Percentiles rank a stretch among this genome's conserved stretches.
Conservation (phyloP, 116 monocot species). For the Thalassia testudinum region DNA sequence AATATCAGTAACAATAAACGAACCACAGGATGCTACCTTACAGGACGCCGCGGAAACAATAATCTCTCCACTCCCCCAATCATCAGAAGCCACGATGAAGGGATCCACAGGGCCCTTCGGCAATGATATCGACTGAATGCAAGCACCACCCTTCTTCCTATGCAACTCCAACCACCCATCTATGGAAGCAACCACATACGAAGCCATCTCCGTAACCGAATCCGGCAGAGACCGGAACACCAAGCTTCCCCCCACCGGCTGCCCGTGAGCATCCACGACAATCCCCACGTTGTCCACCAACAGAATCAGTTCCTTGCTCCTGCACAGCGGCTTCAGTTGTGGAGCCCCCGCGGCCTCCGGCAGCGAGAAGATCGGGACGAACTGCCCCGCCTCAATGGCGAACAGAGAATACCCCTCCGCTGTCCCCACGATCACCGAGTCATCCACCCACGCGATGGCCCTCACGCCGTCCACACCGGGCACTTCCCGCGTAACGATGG, state of each 20-base stretch:
- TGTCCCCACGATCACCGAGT: constrained; percentile 67
- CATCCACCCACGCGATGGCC: constrained; percentile 64
- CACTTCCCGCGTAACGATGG: constrained; percentile 41
- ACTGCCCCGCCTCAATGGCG: constrained; percentile 28
- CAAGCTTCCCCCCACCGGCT: constrained; percentile 88
- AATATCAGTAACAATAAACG: too few species aligned
- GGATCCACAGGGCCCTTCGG: constrained; percentile 22
- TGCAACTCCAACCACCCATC: constrained; percentile 60
- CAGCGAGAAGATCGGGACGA: constrained; percentile 50
- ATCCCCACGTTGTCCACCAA: constrained; percentile 90
- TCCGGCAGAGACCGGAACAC: constrained; percentile 54
- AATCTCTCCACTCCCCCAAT: constrained; percentile 32
- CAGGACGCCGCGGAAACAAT: constrained; percentile 43
- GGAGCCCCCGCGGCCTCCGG: constrained; percentile 68
- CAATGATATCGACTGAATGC: constrained; percentile 43
- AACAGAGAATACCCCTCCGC: constrained; percentile 40
- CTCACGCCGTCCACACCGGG: constrained; percentile 46
- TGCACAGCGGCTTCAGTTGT: constrained; percentile 29
- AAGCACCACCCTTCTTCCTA: constrained; percentile 45
- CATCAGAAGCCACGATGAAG: constrained; percentile 40
- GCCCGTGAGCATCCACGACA: constrained; percentile 41
- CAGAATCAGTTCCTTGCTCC: constrained; percentile 54
- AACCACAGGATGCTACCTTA: constrained; percentile 28
- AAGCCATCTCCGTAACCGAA: constrained; percentile 42
- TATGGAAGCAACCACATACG: constrained; percentile 44